Evolutionary conservation across 2,329 filamentous ascomycete species (phyloP), one percentile per base, ranked within the genome.

Genomic region (Apiospora saccharicola): DNA sequence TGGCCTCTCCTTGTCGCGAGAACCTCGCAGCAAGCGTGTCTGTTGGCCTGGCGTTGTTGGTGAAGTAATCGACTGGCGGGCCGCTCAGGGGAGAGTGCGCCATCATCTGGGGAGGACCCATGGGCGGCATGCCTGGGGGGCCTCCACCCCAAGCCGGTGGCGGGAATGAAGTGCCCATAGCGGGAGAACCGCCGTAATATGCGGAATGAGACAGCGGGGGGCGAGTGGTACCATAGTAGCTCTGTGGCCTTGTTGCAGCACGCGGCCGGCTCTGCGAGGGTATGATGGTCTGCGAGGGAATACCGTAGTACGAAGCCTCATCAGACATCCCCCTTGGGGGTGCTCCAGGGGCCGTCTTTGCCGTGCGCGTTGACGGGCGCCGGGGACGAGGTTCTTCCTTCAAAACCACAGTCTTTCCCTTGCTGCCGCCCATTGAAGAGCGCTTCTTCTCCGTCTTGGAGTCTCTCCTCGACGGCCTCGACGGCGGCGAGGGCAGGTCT

Each of bases 281-380:
- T 47, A 68, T n/a, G 61, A 80, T 72, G 16, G 79, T 76, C 51
- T 80, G 78, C 12, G 79, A 78, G 10, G 80, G 78, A 30, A 84
- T 76, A 47, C 83, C 82, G 70, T 85, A 86, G 75, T 82, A 86
- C 34, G 79, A 74, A 3, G 83, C 74, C 44, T 86, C 82, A 24
- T 82, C 80, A 4, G 81, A 79, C 24, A 80, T 79, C n/a, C 79
- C 79, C 8, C 57, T 64, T 4, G 57, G 22, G 69, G 77, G 77
- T 41, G 76, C 79, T 51, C 74, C 72, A 8, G 83, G 80, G 2
- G 79, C 76, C 22, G 83, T 84, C 76, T 84, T 86, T 47, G 79
- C 73, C 46, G 82, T 80, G 70, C 82, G 83, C 6, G 78, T 73
- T 6, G 77, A 51, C 30, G 83, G 81, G 61, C 82, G 81, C 43